Percentiles rank a stretch among this genome's conserved stretches.
Conservation (phyloP, 2,329 filamentous ascomycete species). For the Dactylella cylindrospora region DNA sequence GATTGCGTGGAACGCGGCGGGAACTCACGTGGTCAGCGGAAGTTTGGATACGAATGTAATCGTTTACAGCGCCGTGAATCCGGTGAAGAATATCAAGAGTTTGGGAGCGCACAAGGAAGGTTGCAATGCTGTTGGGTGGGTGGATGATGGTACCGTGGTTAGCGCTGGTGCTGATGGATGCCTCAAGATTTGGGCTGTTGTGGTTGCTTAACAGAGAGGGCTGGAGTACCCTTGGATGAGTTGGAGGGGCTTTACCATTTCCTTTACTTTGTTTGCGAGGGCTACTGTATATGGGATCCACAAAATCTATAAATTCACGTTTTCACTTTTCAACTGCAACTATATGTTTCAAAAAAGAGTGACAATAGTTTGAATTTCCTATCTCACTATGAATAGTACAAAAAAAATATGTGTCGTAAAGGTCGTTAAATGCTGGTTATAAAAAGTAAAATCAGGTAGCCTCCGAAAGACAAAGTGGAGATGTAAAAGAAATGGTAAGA, state of each 20-base stretch:
- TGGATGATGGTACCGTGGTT: slow-evolving; percentile 67
- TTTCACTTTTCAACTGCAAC: too few relatives aligned
- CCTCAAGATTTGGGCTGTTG: slow-evolving; percentile 75
- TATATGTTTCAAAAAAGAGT: too few relatives aligned
- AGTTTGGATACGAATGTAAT: slow-evolving; percentile 88
- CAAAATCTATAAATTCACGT: too few relatives aligned
- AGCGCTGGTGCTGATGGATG: slow-evolving; percentile 84
- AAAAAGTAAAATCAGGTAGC: slow-evolving; percentile 46
- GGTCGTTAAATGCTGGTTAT: slow-evolving; percentile 51
- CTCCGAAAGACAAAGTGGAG: background rate
- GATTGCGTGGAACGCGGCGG: slow-evolving; percentile 75
- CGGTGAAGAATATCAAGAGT: slow-evolving; percentile 79
- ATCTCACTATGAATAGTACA: too few relatives aligned
- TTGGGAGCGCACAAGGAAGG: slow-evolving; percentile 94
- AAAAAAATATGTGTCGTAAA: slow-evolving; percentile 49
- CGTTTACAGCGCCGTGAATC: slow-evolving; percentile 83
- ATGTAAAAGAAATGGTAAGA: slow-evolving; percentile 22
- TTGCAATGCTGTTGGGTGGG: slow-evolving; percentile 83
- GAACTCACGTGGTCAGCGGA: slow-evolving; percentile 78
- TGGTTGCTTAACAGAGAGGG: slow-evolving; percentile 3
- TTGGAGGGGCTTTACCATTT: too few relatives aligned
- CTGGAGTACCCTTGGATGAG: too few relatives aligned
- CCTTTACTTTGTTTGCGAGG: too few relatives aligned
- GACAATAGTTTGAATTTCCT: too few relatives aligned
- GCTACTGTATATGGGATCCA: too few relatives aligned